These are phyloP conservation scores for Pharnaceum exiguum DNA, from an alignment of 148 eudicot genomes.

Conservation along the genomic window DNA sequence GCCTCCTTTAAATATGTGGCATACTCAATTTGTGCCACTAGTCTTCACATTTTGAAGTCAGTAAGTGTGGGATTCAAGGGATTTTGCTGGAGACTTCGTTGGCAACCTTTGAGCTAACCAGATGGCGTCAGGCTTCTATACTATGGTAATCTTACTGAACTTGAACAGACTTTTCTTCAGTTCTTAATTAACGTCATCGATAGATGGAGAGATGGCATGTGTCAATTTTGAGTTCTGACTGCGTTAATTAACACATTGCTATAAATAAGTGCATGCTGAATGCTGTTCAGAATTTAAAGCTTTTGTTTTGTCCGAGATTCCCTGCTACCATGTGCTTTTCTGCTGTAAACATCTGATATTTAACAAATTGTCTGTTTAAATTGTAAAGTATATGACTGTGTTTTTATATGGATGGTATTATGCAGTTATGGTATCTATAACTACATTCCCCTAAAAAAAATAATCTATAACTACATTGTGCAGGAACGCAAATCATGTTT, in stretches of 20 bases:
- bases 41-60: too few relatives aligned
- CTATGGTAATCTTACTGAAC: background rate
- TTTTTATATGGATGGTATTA: too few relatives aligned
- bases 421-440: background rate
- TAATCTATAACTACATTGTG: too few relatives aligned
- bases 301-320: constrained; percentile 11
- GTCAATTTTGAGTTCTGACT: constrained; percentile 1
- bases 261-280: background rate
- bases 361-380: background rate
- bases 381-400: background rate
- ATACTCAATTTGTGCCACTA: too few relatives aligned
- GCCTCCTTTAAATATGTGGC: too few relatives aligned
- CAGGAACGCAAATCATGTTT: background rate
- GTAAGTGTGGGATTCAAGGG: too few relatives aligned
- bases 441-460: too few relatives aligned
- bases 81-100: too few relatives aligned
- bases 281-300: constrained; percentile 7
- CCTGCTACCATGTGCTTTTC: constrained; percentile 5
- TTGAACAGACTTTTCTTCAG: background rate
- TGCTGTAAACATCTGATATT: constrained; percentile 9
- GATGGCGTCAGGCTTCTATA: too few relatives aligned
- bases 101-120: too few relatives aligned
- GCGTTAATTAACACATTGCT: background rate
- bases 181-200: background rate
- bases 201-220: background rate